A percentile compares a stretch with the other conserved stretches of the same genome.
phyloP scores from a whole-genome alignment of 202 grass and related monocot species.

The Panicum hallii region DNA sequence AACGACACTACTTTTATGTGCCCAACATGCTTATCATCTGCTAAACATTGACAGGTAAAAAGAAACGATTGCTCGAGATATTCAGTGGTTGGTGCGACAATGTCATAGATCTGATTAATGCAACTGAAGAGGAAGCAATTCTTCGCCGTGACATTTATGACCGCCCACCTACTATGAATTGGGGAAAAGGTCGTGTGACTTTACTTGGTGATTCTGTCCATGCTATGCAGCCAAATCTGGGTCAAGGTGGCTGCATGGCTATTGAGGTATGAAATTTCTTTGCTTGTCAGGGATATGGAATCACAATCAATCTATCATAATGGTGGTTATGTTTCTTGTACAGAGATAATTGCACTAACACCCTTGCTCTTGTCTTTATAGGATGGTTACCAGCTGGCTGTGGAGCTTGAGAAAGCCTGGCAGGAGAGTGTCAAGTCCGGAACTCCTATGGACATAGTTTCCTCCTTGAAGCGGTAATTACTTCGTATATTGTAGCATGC shows the following conservation, averaged over 20 bases:
- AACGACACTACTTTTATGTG: background rate
- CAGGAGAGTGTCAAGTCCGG: conserved; percentile 70
- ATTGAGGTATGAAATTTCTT: conserved; percentile 77
- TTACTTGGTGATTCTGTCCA: conserved; percentile 98
- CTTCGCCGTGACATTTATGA: conserved; percentile 96
- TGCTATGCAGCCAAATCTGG: conserved; percentile 99
- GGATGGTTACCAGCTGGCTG: conserved; percentile 98
- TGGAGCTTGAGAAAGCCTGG: conserved; percentile 94
- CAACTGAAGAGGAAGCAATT: conserved; percentile 88
- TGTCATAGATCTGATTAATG: conserved; percentile 81
- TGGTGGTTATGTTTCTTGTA: conserved; percentile 4
- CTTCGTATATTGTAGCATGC: conserved; percentile 26
- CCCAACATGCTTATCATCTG: background rate
- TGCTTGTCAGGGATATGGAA: conserved; percentile 23
- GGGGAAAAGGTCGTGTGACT: conserved; percentile 94
- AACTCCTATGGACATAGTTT: conserved; percentile 71
- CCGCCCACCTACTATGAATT: conserved; percentile 75
- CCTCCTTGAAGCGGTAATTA: conserved; percentile 86
- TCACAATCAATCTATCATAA: background rate
- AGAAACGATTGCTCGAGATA: conserved; percentile 73
- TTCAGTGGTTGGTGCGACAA: conserved; percentile 98
- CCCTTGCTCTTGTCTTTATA: conserved; percentile 47
- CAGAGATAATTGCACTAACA: background rate
- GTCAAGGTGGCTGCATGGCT: conserved; percentile 99
- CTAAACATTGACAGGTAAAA: conserved; percentile 70